Evolutionary conservation across 108 stramenopile species (phyloP).

Genomic region (Fragilaria radians): DNA sequence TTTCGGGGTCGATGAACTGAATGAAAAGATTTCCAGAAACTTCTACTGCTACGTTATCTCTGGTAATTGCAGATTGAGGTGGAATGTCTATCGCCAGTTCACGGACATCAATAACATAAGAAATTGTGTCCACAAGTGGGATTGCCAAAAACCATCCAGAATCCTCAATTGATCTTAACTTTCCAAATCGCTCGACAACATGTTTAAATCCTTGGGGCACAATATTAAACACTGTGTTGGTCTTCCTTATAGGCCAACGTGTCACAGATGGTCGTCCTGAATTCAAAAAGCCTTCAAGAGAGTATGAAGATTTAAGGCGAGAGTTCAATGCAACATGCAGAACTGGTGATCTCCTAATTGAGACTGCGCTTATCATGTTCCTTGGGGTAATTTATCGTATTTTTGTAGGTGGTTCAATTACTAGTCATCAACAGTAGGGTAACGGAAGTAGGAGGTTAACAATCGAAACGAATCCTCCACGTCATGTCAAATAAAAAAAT

Average conservation of each 20-base stretch:
- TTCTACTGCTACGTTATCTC: slow-evolving; percentile 96
- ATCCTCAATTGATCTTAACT: slow-evolving; percentile 76
- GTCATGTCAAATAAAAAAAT: no score
- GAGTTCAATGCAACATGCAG: no score
- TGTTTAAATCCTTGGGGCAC: slow-evolving; percentile 88
- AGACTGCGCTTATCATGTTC: no score
- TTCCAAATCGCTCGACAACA: slow-evolving; percentile 95
- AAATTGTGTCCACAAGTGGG: slow-evolving; percentile 87
- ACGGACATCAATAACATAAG: slow-evolving; percentile 92
- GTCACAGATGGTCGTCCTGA: slow-evolving; percentile 14
- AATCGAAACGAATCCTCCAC: no score
- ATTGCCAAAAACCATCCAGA: slow-evolving; percentile 93
- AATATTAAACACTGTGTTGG: slow-evolving; percentile 91
- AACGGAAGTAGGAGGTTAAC: no score
- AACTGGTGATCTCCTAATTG: no score
- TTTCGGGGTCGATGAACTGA: slow-evolving; percentile 85
- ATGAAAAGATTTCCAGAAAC: slow-evolving; percentile 97
- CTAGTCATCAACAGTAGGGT: no score
- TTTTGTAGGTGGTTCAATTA: no score
- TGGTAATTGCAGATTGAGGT: slow-evolving; percentile 93
- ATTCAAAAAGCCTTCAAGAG: slow-evolving; percentile 3
- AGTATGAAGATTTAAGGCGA: slow-evolving; percentile 15
- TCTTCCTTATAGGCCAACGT: slow-evolving; percentile 76
- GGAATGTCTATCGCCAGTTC: slow-evolving; percentile 90
- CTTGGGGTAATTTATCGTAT: no score